Conservation (phyloP, 345 rosid species). For the Reutealis trisperma region DNA sequence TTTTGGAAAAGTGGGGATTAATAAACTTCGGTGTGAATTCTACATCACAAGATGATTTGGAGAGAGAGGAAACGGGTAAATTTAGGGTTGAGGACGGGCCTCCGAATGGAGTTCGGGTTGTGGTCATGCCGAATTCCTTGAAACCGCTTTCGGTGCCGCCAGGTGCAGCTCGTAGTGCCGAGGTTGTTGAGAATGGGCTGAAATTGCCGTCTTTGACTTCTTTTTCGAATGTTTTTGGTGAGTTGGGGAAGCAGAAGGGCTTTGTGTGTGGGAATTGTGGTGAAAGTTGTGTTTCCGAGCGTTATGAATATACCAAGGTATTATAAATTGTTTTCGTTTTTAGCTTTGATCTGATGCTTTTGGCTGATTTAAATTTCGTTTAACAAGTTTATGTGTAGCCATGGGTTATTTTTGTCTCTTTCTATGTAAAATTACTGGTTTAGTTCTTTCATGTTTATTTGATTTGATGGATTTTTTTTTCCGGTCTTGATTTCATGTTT, state of each 20-base stretch:
- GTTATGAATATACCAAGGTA: slow-evolving; percentile 65
- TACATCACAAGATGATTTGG: slow-evolving; percentile 24
- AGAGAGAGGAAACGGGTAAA: slow-evolving; percentile 25
- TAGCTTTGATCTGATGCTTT: background rate
- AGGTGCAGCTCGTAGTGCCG: slow-evolving; percentile 15
- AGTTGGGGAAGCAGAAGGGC: slow-evolving; percentile 35
- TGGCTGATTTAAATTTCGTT: background rate
- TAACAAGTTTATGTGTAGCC: background rate
- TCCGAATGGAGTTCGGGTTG: slow-evolving; percentile 75
- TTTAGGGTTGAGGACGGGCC: slow-evolving; percentile 64
- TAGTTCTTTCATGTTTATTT: background rate
- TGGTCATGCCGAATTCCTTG: slow-evolving; percentile 64
- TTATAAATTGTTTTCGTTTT: background rate
- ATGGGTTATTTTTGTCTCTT: background rate
- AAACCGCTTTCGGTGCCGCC: slow-evolving; percentile 53
- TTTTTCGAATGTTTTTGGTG: slow-evolving; percentile 66
- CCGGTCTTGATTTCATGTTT: background rate
- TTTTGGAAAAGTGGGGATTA: slow-evolving; percentile 73
- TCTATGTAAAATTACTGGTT: background rate
- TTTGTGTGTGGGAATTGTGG: slow-evolving; percentile 57
- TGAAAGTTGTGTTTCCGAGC: slow-evolving; percentile 47
- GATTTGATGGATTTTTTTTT: background rate
- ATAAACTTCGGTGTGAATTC: slow-evolving; percentile 56
- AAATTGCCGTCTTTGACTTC: slow-evolving; percentile 72
- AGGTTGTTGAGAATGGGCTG: slow-evolving; percentile 32